phyloP scores from a whole-genome alignment of 805 yeast species.

The Starmerella etchellsii region DNA sequence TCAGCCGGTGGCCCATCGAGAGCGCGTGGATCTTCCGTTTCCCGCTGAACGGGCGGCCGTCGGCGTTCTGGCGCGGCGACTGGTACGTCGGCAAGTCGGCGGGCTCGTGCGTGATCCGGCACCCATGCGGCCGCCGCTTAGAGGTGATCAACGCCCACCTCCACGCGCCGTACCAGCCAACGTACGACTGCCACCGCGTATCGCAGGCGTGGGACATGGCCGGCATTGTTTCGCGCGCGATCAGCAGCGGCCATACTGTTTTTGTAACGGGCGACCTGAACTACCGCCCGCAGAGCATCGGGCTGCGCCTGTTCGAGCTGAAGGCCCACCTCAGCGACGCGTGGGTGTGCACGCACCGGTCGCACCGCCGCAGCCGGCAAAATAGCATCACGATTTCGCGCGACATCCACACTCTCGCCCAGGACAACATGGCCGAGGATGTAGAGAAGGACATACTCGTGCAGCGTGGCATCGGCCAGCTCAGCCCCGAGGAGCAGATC shows the following conservation, averaged over 20 bases:
- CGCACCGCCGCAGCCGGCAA: not conserved
- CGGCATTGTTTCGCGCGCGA: conserved; percentile 45
- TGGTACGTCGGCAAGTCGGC: conserved; percentile 93
- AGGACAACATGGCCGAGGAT: not conserved
- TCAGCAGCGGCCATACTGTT: conserved; percentile 67
- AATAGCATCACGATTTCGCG: not conserved
- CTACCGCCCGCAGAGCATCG: conserved; percentile 75
- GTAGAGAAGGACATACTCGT: not conserved
- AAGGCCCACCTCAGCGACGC: conserved; percentile 65
- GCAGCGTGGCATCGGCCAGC: conserved; percentile 27
- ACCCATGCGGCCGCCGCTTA: conserved; percentile 37
- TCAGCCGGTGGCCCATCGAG: conserved; percentile 74
- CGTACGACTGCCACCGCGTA: conserved; percentile 79
- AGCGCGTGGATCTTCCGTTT: conserved; percentile 69
- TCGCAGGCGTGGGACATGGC: conserved; percentile 96
- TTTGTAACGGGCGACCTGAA: conserved; percentile 89
- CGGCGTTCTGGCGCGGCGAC: conserved; percentile 89
- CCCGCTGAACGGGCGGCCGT: conserved; percentile 87
- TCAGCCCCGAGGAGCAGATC: conserved; percentile 53
- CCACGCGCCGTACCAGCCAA: conserved; percentile 87
- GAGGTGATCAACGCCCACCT: conserved; percentile 84
- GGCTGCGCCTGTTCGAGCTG: conserved; percentile 56
- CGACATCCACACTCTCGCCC: not conserved
- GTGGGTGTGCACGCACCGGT: conserved; percentile 43
- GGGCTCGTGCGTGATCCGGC: conserved; percentile 55